Conservation (phyloP, 169 alveolate species). For the Plasmodium gaboni region DNA sequence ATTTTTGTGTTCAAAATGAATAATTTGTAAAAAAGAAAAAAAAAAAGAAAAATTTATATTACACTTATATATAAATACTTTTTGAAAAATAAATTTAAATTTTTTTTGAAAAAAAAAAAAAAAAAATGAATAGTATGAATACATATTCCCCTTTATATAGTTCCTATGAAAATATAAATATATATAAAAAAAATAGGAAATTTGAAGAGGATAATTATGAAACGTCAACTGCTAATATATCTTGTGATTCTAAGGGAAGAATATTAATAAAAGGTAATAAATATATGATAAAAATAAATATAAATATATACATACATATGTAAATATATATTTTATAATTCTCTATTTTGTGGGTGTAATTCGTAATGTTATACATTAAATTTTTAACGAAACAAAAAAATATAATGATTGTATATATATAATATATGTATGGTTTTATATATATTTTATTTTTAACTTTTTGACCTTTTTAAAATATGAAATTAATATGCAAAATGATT, state of each 20-base stretch:
- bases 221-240: slow-evolving; percentile 58
- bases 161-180: slow-evolving; percentile 69
- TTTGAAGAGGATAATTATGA: slow-evolving; percentile 26
- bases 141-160: slow-evolving; percentile 64
- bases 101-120: background rate
- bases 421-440: no score
- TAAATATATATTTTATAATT: background rate
- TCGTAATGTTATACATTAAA: no score
- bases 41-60: no score
- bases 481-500: no score
- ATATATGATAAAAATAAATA: no score
- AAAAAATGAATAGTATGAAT: slow-evolving; percentile 42
- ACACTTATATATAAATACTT: background rate
- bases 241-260: slow-evolving; percentile 71
- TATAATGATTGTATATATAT: no score
- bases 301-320: background rate
- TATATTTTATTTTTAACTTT: no score
- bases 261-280: slow-evolving; percentile 58
- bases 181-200: slow-evolving; percentile 47
- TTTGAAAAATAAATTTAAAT: background rate
- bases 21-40: no score
- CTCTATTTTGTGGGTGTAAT: no score
- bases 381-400: no score
- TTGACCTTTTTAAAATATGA: no score
- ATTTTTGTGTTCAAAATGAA: no score